phyloP scores from a whole-genome alignment of 1,139 yeast genomes.

The Yamadazyma diospyri region DNA sequence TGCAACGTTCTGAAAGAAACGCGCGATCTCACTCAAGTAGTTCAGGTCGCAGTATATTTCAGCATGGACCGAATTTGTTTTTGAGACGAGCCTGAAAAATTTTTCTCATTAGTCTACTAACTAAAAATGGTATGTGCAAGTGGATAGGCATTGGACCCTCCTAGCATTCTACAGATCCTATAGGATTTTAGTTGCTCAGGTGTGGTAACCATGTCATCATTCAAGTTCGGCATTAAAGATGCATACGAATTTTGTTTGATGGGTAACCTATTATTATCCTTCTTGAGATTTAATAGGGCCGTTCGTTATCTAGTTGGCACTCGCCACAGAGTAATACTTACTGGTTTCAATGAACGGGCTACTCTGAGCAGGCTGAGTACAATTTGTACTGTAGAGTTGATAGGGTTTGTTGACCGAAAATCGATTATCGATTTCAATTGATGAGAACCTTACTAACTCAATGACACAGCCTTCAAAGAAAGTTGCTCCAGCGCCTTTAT shows the following conservation, averaged over 20 bases:
- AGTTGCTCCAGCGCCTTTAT: conserved; percentile 51
- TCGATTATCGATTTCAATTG: no score
- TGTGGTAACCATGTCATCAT: conserved; percentile 6
- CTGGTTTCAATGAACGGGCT: conserved; percentile 6
- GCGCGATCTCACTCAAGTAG: no score
- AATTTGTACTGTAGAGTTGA: conserved; percentile 19
- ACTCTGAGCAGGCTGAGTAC: conserved; percentile 21
- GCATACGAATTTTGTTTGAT: neutral
- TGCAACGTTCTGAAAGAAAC: no score
- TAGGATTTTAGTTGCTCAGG: conserved; percentile 5
- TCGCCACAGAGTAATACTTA: neutral
- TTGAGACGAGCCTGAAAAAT: no score
- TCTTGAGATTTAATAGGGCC: neutral
- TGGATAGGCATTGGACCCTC: conserved; percentile 8
- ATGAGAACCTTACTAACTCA: conserved; percentile 41
- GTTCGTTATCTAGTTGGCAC: neutral
- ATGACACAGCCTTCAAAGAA: conserved; percentile 64
- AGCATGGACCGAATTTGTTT: no score
- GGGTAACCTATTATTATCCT: conserved; percentile 1
- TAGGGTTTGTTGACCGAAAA: conserved; percentile 13
- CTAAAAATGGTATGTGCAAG: conserved; percentile 6
- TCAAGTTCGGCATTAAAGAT: no score
- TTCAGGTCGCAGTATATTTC: no score
- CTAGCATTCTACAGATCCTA: conserved; percentile 3
- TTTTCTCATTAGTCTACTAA: conserved; percentile 1